Percentiles rank a stretch among this genome's conserved stretches.
Evolutionary conservation across 192 early-diverging fungal species (phyloP).

Genomic region (Diversispora epigaea): DNA sequence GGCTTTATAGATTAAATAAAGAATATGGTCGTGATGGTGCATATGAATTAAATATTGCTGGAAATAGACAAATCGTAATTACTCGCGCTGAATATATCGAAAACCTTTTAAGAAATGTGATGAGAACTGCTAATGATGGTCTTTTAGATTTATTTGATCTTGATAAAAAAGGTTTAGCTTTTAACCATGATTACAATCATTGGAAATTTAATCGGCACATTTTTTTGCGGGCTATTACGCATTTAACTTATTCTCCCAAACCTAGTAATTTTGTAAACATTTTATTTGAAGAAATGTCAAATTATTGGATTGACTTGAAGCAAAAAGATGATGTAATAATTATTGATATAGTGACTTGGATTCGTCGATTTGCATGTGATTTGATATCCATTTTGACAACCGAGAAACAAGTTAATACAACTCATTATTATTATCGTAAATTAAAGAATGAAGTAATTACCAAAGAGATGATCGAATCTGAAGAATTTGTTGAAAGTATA

Average conservation of each 20-base stretch:
- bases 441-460: slow-evolving; percentile 15
- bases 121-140: slow-evolving; percentile 1
- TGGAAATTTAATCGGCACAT: slow-evolving; percentile 14
- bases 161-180: slow-evolving; percentile 1
- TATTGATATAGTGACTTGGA: slow-evolving; percentile 18
- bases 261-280: neutral
- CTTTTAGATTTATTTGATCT: slow-evolving; percentile 9
- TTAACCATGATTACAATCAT: slow-evolving; percentile 9
- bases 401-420: neutral
- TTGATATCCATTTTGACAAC: slow-evolving; percentile 14
- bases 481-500: slow-evolving; percentile 8
- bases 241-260: neutral
- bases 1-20: slow-evolving; percentile 18
- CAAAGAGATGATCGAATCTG: slow-evolving; percentile 5
- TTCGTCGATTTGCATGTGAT: slow-evolving; percentile 15
- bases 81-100: slow-evolving; percentile 25
- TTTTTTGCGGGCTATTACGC: neutral
- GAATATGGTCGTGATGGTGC: slow-evolving; percentile 7
- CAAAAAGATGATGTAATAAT: neutral
- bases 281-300: slow-evolving; percentile 26
- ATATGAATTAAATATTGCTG: slow-evolving; percentile 22
- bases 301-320: neutral
- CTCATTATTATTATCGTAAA: slow-evolving; percentile 10
- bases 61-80: slow-evolving; percentile 11
- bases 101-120: neutral